Base-by-base conservation (phyloP, 2,329 filamentous ascomycete species). In the Dactylellina haptotyla region DNA sequence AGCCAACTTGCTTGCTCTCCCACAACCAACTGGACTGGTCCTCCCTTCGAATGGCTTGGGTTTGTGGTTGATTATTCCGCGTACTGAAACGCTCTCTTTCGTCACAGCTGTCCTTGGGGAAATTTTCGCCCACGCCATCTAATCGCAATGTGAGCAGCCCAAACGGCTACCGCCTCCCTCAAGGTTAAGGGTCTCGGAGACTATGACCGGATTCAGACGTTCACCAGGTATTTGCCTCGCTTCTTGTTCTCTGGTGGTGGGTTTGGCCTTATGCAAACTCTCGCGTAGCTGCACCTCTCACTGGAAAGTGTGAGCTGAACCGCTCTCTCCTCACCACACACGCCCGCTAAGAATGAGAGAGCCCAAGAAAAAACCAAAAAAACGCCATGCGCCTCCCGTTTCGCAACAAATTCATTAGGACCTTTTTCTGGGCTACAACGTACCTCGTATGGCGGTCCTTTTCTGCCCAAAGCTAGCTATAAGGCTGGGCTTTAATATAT, bases 281-380 rank as follows among this genome's bases (percentile, higher is more conserved):
- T 73, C 69, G 69, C 61, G 34, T 73, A 73, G 39, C 69, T 73
- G 69, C 69, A 73, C 32, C 61, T 73, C 69, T 73, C 69, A 73
- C 69, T 73, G 66, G 65, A 63, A 48, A 34, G 57, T 46, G 54
- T 25, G 23, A 48, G 54, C 43, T 58, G 63, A 69, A 62, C 16
- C 23, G 16, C 18, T 18, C 41, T 23, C n/a, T 18, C 10, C 23
- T 46, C 16, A 46, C 41, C 41, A 46, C 41, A n/a, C 14, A 39
- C 57, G 23, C 58, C 53, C 37, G 43, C 39, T 45, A 41, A 48
- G 12, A 46, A 46, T 12, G 23, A 23, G 16, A 3, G n/a, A 46
- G 41, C n/a, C n/a, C n/a, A 46, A 46, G 18, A 46, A 46, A 18
- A 18, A 23, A 46, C n/a, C 3, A 46, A 46, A 46, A 71, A 59